Evolutionary conservation across 176 grass and related monocot species (phyloP).

Genomic region (Cenchrus fungigraminus): DNA sequence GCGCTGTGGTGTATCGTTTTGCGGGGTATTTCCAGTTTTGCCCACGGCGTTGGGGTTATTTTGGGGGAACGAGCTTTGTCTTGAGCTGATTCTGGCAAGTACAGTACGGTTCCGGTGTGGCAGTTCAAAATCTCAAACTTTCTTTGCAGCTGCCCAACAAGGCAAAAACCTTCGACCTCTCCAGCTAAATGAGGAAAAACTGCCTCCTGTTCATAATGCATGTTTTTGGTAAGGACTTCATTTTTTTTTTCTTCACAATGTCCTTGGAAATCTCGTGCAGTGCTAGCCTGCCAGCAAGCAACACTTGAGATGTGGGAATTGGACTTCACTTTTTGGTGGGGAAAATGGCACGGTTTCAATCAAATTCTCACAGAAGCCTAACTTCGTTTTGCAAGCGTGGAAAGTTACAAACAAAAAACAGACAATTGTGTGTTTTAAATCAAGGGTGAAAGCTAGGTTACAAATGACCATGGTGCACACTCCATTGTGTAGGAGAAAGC

Average conservation of each 20-base stretch:
- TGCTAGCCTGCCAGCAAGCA: background rate
- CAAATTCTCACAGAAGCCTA: background rate
- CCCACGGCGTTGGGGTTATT: background rate
- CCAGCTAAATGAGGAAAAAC: background rate
- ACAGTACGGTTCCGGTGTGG: background rate
- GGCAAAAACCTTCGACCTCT: background rate
- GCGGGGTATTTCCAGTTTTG: constrained; percentile 19
- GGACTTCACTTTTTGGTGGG: fast-evolving
- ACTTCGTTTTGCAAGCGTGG: background rate
- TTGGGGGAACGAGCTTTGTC: background rate
- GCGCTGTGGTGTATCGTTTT: background rate
- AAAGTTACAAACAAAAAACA: background rate
- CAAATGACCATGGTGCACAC: too few relatives aligned
- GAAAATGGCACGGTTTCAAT: background rate
- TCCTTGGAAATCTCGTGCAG: background rate
- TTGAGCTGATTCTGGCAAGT: background rate
- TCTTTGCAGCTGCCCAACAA: background rate
- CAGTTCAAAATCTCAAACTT: background rate
- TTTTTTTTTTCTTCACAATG: too few relatives aligned
- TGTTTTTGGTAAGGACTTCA: background rate
- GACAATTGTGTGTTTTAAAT: too few relatives aligned
- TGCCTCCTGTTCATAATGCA: background rate
- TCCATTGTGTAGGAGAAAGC: too few relatives aligned
- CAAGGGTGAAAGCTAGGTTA: too few relatives aligned
- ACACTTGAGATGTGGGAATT: background rate